These are phyloP conservation scores for Fusarium sp. DNA, from an alignment of 2,329 filamentous ascomycete genomes.

Conservation along the genomic window DNA sequence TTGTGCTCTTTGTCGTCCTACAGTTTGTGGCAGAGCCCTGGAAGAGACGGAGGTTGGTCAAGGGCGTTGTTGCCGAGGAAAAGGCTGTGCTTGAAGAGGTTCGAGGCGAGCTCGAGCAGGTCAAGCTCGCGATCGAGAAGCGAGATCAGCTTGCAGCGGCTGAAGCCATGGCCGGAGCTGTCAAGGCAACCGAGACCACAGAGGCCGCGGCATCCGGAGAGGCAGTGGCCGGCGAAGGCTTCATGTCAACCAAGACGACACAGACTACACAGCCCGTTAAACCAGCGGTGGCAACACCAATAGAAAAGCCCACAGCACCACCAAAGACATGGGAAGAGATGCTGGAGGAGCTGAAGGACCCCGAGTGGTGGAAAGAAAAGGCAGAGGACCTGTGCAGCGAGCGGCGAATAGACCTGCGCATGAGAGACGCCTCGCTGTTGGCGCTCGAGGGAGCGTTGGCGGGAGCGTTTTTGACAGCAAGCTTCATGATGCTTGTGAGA, in stretches of 20 bases:
- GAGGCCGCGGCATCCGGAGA: constrained; percentile 20
- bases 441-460: constrained; percentile 74
- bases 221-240: constrained; percentile 3
- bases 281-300: constrained; percentile 11
- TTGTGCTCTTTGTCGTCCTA: constrained; percentile 86
- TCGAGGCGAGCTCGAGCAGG: constrained; percentile 53
- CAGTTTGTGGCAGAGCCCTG: constrained; percentile 94
- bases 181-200: constrained; percentile 6
- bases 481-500: constrained; percentile 60
- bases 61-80: constrained; percentile 84
- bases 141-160: constrained; percentile 34
- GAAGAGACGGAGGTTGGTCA: constrained; percentile 83
- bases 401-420: constrained; percentile 70
- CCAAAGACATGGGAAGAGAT: constrained; percentile 56
- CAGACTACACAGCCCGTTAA: constrained; percentile 14
- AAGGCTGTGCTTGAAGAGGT: constrained; percentile 67
- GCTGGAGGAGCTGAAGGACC: constrained; percentile 56
- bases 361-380: constrained; percentile 60
- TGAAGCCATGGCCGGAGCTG: constrained; percentile 22
- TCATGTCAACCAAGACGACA: not conserved
- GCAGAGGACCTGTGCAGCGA: constrained; percentile 74
- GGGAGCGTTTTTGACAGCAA: constrained; percentile 71
- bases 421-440: constrained; percentile 77
- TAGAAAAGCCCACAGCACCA: not conserved
- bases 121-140: constrained; percentile 46